Evolutionary conservation across 495 filamentous ascomycete species (phyloP).

Genomic region (Neurospora tetrasperma): DNA sequence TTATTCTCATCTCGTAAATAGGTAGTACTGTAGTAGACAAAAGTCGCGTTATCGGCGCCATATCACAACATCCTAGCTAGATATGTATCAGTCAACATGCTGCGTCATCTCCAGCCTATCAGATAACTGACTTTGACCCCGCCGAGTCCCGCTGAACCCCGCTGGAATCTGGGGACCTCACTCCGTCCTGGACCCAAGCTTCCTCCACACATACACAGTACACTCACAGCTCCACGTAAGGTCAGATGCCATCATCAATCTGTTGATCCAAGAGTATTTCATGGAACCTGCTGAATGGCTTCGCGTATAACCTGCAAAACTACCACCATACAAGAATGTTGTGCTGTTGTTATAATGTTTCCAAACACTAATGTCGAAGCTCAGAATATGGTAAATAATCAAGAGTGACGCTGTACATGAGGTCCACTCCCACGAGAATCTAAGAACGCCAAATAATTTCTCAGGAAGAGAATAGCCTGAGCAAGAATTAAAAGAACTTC

Average conservation of each 20-base stretch:
- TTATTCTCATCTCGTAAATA: not conserved
- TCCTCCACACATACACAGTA: not conserved
- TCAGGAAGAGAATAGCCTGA: not conserved
- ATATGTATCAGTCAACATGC: not conserved
- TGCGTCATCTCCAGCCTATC: not conserved
- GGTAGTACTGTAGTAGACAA: not conserved
- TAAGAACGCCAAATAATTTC: not conserved
- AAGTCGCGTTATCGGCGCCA: not conserved
- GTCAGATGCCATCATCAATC: not conserved
- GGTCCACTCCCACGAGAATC: not conserved
- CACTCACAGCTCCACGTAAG: not conserved
- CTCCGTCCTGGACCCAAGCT: not conserved
- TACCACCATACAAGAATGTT: not conserved
- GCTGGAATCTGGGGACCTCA: not conserved
- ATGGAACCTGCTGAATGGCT: not conserved
- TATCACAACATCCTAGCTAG: not conserved
- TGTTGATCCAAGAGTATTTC: not conserved
- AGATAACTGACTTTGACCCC: not conserved
- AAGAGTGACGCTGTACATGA: not conserved
- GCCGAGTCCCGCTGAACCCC: not conserved
- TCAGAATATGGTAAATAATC: not conserved
- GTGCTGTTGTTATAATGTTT: not conserved
- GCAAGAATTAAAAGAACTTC: not conserved
- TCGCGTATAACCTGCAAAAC: not conserved
- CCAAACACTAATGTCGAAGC: not conserved